Base-by-base conservation (phyloP, 108 stramenopile species). In the Tribonema minus region DNA sequence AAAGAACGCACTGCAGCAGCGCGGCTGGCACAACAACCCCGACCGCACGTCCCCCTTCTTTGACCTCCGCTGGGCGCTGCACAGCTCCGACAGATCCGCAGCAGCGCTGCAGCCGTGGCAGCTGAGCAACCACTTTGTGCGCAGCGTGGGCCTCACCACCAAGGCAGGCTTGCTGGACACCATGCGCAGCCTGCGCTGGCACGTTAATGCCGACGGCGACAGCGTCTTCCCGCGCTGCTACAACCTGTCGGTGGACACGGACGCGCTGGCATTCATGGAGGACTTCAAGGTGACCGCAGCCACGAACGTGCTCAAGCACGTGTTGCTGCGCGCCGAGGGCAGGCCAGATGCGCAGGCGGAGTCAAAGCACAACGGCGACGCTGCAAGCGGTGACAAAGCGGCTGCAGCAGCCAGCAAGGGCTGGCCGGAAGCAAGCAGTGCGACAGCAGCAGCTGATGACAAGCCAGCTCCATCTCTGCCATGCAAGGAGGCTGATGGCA, bases 11-110 rank as follows among this genome's bases (percentile, higher is more conserved):
- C 70, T 89, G 29, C 9, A 85, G 7, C 61, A 84, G 7, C 83
- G 88, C 28, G 89, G 89, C 15, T 89, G 89, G 89, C 20, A 36
- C 68, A 81, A 82, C 67, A 89, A 89, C 60, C 61, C 65, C 12
- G 88, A 88, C 36, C 77, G 73, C 0, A 81, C 82, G n/a, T 84
- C 83, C 5, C 81, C 71, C 26, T 88, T 72, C 64, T 89, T 83
- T 61, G 86, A 89, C 81, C 80, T 89, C 34, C 81, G 87, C 72
- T 89, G 88, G 88, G 86, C 85, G n/a, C 63, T 87, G 58, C 58
- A 75, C 36, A 68, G 70, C 12, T 32, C 64, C 29, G 83, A 88
- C 58, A 71, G 80, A 33, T 64, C 58, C 35, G 40, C 73, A 15
- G 76, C 70, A 39, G 67, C 33, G 15, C 37, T 89, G 7, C 41